Conservation (phyloP, 2,329 filamentous ascomycete species). For the Sclerotinia borealis region DNA sequence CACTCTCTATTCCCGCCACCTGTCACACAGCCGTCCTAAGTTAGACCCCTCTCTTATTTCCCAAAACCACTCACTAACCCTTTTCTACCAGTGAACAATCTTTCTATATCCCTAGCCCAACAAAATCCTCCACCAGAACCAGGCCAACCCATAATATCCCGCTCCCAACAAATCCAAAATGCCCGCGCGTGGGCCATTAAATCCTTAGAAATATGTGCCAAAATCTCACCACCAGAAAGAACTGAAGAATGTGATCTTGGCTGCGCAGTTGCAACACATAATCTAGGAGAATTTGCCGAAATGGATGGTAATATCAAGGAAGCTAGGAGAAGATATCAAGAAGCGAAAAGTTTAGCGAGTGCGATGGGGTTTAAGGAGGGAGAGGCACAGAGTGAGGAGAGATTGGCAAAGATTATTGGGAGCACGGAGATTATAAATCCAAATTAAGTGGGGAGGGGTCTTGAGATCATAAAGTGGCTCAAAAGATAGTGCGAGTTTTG, state of each 20-base stretch:
- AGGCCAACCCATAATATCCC: conserved; percentile 42
- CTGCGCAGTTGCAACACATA: conserved; percentile 79
- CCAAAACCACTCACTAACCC: conserved; percentile 5
- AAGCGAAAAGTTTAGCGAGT: conserved; percentile 58
- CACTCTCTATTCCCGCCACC: conserved; percentile 53
- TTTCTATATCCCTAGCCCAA: conserved; percentile 64
- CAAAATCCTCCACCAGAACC: conserved; percentile 33
- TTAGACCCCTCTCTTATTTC: conserved; percentile 36
- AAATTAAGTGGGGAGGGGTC: background rate
- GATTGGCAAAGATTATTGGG: conserved; percentile 35
- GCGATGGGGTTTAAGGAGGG: conserved; percentile 48
- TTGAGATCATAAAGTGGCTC: background rate
- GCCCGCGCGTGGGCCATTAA: conserved; percentile 75
- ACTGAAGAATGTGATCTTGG: conserved; percentile 77
- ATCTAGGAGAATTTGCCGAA: conserved; percentile 76
- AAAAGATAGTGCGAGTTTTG: background rate
- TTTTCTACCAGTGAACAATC: conserved; percentile 63
- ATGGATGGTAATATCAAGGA: conserved; percentile 61
- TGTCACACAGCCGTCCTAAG: conserved; percentile 79
- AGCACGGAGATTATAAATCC: background rate
- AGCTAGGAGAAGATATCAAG: conserved; percentile 61
- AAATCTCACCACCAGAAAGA: conserved; percentile 59
- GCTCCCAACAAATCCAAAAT: conserved; percentile 58
- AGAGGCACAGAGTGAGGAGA: conserved; percentile 46
- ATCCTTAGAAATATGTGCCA: conserved; percentile 60